These are phyloP conservation scores for Alopecurus myosuroides DNA, from an alignment of 176 grass and related monocot species.

Conservation along the genomic window DNA sequence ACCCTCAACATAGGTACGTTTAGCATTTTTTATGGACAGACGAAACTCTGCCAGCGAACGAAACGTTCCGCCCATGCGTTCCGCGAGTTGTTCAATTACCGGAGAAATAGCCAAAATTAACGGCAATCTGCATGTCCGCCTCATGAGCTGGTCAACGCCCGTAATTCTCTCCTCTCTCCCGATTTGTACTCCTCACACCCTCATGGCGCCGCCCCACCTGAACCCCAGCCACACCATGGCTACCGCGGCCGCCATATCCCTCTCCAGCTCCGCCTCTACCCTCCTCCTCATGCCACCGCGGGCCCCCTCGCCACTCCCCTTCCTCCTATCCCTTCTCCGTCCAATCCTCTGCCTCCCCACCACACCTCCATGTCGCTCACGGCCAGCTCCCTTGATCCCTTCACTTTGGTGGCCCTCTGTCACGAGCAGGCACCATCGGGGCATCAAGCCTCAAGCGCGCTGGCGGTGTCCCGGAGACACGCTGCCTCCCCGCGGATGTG, in stretches of 20 bases:
- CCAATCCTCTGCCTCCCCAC: background rate
- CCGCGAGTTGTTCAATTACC: too few species aligned
- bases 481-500: constrained; percentile 66
- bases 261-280: constrained; percentile 22
- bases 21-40: too few species aligned
- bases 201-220: background rate
- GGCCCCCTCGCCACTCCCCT: constrained; percentile 9
- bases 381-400: background rate
- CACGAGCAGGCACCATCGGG: constrained; percentile 38
- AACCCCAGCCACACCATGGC: constrained; percentile 18
- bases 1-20: too few species aligned
- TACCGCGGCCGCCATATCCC: constrained; percentile 20
- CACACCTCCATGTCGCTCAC: constrained; percentile 24
- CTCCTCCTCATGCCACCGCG: constrained; percentile 12
- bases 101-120: too few species aligned
- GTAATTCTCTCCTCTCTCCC: too few species aligned
- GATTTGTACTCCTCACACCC: too few species aligned
- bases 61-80: too few species aligned
- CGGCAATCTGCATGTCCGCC: too few species aligned
- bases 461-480: constrained; percentile 65
- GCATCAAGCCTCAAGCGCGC: constrained; percentile 26
- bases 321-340: constrained; percentile 14
- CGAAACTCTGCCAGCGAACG: too few species aligned
- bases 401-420: constrained; percentile 1
- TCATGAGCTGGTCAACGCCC: too few species aligned